Evolutionary conservation across 2,329 filamentous ascomycete species (phyloP).

Genomic region (Talaromyces sp.): DNA sequence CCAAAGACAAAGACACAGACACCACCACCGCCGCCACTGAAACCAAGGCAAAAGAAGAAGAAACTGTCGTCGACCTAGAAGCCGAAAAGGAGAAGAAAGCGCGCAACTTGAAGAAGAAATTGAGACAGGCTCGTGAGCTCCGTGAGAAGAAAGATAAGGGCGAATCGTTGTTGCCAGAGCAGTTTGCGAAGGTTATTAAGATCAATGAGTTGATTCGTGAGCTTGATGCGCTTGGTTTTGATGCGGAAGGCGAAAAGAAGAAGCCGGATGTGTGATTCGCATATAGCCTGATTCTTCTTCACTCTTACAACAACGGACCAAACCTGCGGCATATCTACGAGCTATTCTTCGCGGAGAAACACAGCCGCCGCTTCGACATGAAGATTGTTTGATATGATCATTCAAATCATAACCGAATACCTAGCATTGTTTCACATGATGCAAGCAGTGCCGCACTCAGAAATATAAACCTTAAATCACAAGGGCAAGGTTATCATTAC

Average conservation of each 20-base stretch:
- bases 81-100: conserved; percentile 88
- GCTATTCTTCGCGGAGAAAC: too few species aligned
- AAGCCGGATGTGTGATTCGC: conserved; percentile 1
- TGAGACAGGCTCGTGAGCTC: conserved; percentile 86
- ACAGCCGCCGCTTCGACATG: neutral
- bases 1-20: conserved; percentile 4
- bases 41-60: conserved; percentile 11
- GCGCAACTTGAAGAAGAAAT: conserved; percentile 85
- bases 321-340: neutral
- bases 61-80: conserved; percentile 53
- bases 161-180: conserved; percentile 78
- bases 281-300: neutral
- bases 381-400: neutral
- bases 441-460: neutral
- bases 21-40: conserved; percentile 8
- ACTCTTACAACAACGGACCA: too few species aligned
- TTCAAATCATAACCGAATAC: neutral
- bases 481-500: neutral
- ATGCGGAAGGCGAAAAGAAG: conserved; percentile 64
- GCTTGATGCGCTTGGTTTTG: conserved; percentile 77
- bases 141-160: conserved; percentile 87
- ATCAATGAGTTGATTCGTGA: conserved; percentile 91
- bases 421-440: neutral
- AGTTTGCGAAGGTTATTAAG: conserved; percentile 95
- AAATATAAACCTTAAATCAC: neutral